Percentiles rank a stretch among this genome's conserved stretches.
These are phyloP conservation scores for Phycomyces nitens DNA, from an alignment of 192 early-diverging fungal species.

Conservation along the genomic window DNA sequence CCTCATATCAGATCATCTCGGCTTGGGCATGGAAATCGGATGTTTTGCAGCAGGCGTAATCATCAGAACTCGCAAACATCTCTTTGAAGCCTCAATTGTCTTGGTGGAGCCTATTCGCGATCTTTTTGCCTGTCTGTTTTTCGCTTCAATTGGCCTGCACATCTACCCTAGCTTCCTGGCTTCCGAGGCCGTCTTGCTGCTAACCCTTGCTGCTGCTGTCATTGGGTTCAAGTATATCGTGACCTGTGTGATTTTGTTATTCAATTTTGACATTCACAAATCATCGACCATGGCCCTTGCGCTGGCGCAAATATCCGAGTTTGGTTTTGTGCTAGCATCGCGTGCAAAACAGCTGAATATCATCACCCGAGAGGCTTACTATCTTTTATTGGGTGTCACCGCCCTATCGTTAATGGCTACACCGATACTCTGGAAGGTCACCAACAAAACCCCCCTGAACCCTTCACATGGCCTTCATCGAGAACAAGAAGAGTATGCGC, in stretches of 20 bases:
- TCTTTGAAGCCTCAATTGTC: slow-evolving; percentile 35
- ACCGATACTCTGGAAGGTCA: slow-evolving; percentile 49
- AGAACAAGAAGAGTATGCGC: not conserved
- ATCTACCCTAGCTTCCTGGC: slow-evolving; percentile 54
- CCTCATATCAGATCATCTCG: slow-evolving; percentile 39
- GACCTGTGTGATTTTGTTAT: slow-evolving; percentile 37
- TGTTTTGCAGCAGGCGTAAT: slow-evolving; percentile 60
- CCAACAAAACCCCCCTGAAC: not conserved
- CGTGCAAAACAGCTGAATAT: slow-evolving; percentile 50
- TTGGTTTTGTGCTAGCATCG: slow-evolving; percentile 55
- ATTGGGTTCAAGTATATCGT: slow-evolving; percentile 49
- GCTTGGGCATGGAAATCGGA: slow-evolving; percentile 50
- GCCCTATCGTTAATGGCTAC: slow-evolving; percentile 47
- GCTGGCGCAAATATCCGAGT: slow-evolving; percentile 55
- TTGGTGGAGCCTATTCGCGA: slow-evolving; percentile 48
- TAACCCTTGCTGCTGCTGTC: slow-evolving; percentile 40
- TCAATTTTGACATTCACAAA: slow-evolving; percentile 34
- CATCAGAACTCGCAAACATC: slow-evolving; percentile 39
- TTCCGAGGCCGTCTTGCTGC: slow-evolving; percentile 43
- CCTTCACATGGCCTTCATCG: not conserved
- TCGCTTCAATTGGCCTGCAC: slow-evolving; percentile 57
- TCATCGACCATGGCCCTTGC: slow-evolving; percentile 44
- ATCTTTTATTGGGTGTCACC: slow-evolving; percentile 49
- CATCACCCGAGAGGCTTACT: slow-evolving; percentile 52
- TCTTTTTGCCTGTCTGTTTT: slow-evolving; percentile 54